Conservation (phyloP, 2,329 filamentous ascomycete genomes). For the Periconia digitata region DNA sequence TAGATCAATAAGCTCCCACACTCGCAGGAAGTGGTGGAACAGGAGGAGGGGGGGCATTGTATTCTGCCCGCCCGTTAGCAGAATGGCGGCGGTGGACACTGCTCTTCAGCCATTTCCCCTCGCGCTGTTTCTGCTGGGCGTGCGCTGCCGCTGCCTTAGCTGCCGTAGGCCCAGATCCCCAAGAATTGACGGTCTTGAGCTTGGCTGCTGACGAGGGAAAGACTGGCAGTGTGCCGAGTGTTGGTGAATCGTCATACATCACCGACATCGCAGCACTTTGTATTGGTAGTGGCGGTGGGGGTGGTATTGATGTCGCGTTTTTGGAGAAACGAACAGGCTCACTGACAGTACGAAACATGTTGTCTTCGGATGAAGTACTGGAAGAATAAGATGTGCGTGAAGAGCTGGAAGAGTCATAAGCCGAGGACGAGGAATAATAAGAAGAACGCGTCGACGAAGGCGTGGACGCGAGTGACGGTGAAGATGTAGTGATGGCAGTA, state of each 20-base stretch:
- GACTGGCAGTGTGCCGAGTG: not conserved
- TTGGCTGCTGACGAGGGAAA: not conserved
- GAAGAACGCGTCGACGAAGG: not conserved
- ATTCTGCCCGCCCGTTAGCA: not conserved
- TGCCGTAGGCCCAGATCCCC: not conserved
- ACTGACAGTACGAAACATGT: not conserved
- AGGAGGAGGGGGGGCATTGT: not conserved
- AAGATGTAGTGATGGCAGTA: not conserved
- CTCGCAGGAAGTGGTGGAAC: not conserved
- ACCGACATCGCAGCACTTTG: not conserved
- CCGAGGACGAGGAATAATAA: not conserved
- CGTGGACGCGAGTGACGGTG: not conserved
- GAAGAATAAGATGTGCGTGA: not conserved
- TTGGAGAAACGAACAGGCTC: not conserved
- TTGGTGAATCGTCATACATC: not conserved
- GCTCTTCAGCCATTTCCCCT: not conserved
- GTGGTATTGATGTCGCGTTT: not conserved
- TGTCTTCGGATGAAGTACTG: not conserved
- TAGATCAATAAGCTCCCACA: not conserved
- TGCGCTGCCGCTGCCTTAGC: not conserved
- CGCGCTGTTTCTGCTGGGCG: not conserved
- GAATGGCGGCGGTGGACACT: not conserved
- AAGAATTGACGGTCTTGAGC: not conserved
- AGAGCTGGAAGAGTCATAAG: not conserved
- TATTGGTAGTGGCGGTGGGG: not conserved